These are phyloP conservation scores for Nakazawaea populi DNA, from an alignment of 805 yeast species.

Conservation along the genomic window DNA sequence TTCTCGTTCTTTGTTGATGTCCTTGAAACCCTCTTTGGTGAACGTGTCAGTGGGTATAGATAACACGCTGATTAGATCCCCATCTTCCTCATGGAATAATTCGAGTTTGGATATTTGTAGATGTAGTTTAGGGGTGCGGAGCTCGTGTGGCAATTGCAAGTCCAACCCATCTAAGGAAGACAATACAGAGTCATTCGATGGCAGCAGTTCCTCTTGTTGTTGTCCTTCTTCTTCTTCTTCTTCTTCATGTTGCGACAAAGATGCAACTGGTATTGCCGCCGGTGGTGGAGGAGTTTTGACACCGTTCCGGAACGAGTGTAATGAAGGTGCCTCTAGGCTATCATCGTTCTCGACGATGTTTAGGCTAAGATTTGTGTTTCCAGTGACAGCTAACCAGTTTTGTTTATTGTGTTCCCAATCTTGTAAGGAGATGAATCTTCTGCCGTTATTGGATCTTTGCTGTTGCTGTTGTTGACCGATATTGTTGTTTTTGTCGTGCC, in stretches of 20 bases:
- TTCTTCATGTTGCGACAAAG: not conserved
- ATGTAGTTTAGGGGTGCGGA: too few relatives aligned
- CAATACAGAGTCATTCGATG: too few relatives aligned
- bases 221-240: too few relatives aligned
- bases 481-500: not conserved
- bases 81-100: too few relatives aligned
- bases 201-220: too few relatives aligned
- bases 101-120: too few relatives aligned
- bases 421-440: conserved; percentile 5
- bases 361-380: not conserved
- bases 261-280: not conserved
- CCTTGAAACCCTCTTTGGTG: too few relatives aligned
- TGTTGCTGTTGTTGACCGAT: not conserved
- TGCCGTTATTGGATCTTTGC: not conserved
- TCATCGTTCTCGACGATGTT: not conserved
- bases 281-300: not conserved
- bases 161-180: too few relatives aligned
- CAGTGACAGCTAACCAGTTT: not conserved
- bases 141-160: too few relatives aligned
- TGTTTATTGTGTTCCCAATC: conserved; percentile 9
- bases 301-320: conserved; percentile 6
- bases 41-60: too few relatives aligned
- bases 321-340: conserved; percentile 2
- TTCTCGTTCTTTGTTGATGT: not conserved
- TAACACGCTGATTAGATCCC: too few relatives aligned